phyloP scores from a whole-genome alignment of 2,329 filamentous ascomycete species.

The Nannizzia gypsea region DNA sequence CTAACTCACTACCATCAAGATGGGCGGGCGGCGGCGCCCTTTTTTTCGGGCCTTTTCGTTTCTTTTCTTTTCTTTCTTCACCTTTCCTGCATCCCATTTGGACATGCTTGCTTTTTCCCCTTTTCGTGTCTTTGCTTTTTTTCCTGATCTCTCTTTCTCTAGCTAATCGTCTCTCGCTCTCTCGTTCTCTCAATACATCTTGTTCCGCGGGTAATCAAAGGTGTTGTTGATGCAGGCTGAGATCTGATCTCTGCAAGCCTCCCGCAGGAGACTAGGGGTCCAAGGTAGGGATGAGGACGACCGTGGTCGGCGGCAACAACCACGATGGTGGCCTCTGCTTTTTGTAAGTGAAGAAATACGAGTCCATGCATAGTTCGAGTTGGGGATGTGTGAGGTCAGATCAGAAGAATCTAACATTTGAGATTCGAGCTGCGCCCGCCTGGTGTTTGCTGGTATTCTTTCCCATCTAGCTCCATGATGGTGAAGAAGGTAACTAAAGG shows the following conservation, averaged over 20 bases:
- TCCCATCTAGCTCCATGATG: not conserved
- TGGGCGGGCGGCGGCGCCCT: constrained; percentile 10
- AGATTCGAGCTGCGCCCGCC: not conserved
- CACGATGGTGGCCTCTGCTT: not conserved
- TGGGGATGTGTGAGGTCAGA: not conserved
- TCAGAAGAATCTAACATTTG: not conserved
- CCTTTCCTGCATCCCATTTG: constrained; percentile 3
- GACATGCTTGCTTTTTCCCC: constrained; percentile 3
- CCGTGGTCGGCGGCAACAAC: too few species aligned
- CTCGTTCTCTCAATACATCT: not conserved
- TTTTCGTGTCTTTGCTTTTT: not conserved
- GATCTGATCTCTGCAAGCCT: constrained; percentile 3
- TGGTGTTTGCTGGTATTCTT: not conserved
- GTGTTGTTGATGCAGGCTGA: not conserved
- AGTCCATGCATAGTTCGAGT: not conserved
- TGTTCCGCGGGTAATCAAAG: constrained; percentile 2
- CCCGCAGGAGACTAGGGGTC: not conserved
- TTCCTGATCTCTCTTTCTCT: too few species aligned
- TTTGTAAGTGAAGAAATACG: not conserved
- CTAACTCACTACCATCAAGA: not conserved
- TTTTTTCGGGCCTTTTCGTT: constrained; percentile 8
- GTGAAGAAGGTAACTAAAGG: not conserved
- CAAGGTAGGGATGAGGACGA: not conserved
- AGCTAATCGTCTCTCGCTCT: too few species aligned
- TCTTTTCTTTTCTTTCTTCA: constrained; percentile 10